Conservation (phyloP, 371 early-diverging fungal species). For the Gilbertella persicaria region DNA sequence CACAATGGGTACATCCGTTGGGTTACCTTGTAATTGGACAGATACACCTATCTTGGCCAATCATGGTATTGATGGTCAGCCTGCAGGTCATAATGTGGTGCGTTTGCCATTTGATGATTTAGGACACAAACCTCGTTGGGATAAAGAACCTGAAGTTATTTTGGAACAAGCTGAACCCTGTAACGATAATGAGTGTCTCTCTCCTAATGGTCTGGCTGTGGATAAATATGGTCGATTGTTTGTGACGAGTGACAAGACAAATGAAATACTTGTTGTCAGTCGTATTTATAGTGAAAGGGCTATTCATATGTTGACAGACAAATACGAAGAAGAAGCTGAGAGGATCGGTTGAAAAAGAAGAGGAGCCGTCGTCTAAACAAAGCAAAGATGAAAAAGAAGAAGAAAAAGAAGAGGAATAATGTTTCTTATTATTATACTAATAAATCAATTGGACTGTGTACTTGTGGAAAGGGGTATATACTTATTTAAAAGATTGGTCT, state of each 20-base stretch:
- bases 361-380: background rate
- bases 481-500: slow-evolving; percentile 35
- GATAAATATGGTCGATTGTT: slow-evolving; percentile 42
- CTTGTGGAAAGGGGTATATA: background rate
- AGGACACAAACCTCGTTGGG: slow-evolving; percentile 45
- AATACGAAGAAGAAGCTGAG: slow-evolving; percentile 4
- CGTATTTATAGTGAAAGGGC: slow-evolving; percentile 37
- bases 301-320: slow-evolving; percentile 34
- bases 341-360: slow-evolving; percentile 5
- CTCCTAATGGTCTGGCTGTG: slow-evolving; percentile 36
- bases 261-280: slow-evolving; percentile 41
- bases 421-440: background rate
- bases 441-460: background rate
- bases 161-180: slow-evolving; percentile 31
- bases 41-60: slow-evolving; percentile 46
- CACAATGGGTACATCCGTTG: slow-evolving; percentile 43
- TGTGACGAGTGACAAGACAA: slow-evolving; percentile 41
- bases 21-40: slow-evolving; percentile 55
- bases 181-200: slow-evolving; percentile 20
- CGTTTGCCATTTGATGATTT: slow-evolving; percentile 46
- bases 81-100: slow-evolving; percentile 37
- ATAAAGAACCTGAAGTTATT: slow-evolving; percentile 36
- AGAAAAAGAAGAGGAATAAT: background rate
- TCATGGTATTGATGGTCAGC: slow-evolving; percentile 25
- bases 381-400: slow-evolving; percentile 1